A percentile compares a stretch with the other conserved stretches of the same genome.
Conservation (phyloP, 495 filamentous ascomycete genomes). For the Rhizodiscina lignyota region DNA sequence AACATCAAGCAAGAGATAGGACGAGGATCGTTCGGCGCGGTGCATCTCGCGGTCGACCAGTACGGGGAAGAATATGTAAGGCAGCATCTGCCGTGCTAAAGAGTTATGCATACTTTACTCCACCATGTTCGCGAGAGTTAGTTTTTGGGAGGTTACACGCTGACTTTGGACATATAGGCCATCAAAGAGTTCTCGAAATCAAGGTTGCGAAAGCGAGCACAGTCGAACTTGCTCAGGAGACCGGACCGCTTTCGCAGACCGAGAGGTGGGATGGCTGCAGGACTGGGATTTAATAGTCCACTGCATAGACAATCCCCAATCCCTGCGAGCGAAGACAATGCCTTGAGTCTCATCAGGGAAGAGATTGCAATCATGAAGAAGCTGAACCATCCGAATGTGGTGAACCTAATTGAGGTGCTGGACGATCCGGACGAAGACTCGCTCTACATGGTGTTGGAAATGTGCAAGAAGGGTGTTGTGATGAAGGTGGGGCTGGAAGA, state of each 20-base stretch:
- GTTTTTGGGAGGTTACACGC: no score
- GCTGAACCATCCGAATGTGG: constrained; percentile 80
- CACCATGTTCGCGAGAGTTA: no score
- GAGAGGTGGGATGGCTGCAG: constrained; percentile 28
- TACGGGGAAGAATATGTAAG: constrained; percentile 86
- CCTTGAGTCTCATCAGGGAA: constrained; percentile 78
- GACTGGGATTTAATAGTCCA: constrained; percentile 46
- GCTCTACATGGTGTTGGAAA: constrained; percentile 95
- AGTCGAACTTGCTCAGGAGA: constrained; percentile 75
- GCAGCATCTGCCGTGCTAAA: neutral
- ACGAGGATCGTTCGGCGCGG: constrained; percentile 84
- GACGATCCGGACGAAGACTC: constrained; percentile 94
- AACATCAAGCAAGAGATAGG: constrained; percentile 91
- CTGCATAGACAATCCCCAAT: constrained; percentile 28
- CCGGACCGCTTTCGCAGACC: constrained; percentile 37
- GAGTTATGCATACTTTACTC: no score
- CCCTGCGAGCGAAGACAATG: constrained; percentile 38
- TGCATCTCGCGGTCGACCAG: constrained; percentile 82
- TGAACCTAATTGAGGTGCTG: constrained; percentile 82
- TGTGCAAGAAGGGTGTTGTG: constrained; percentile 95
- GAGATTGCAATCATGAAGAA: constrained; percentile 99
- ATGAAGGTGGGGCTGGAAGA: constrained; percentile 94
- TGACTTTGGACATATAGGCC: constrained; percentile 35
- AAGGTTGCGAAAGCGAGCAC: constrained; percentile 75
- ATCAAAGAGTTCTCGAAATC: constrained; percentile 97